A percentile compares a stretch with the other conserved stretches of the same genome.
phyloP scores from a whole-genome alignment of 2,329 filamentous ascomycete genomes.

The Penicillium freii region DNA sequence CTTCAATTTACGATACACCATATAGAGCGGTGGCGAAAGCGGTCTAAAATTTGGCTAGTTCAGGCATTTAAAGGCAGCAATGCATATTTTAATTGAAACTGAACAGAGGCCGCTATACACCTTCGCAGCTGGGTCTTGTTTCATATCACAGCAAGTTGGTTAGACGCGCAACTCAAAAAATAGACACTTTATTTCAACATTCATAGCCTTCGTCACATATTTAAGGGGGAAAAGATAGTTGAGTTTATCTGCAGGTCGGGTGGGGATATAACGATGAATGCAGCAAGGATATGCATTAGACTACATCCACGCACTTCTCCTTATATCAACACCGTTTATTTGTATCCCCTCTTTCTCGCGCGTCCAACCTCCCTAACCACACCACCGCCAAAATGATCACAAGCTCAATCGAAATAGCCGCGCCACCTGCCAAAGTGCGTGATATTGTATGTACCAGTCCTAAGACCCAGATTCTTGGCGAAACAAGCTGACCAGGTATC shows the following conservation, averaged over 20 bases:
- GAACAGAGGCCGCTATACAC: no score
- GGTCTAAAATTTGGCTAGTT: no score
- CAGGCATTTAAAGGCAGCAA: no score
- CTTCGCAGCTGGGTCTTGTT: no score
- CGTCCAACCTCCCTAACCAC: not conserved
- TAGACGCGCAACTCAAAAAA: no score
- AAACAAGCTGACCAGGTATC: not conserved
- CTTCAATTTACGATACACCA: no score
- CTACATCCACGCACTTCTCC: not conserved
- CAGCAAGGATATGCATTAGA: not conserved
- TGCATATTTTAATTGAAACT: no score
- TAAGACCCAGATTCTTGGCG: not conserved
- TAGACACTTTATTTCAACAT: no score
- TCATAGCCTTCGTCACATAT: not conserved
- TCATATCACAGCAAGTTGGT: no score
- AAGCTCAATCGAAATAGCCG: slow-evolving; percentile 26
- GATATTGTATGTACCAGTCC: slow-evolving; percentile 22
- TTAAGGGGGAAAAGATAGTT: no score
- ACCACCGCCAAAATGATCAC: slow-evolving; percentile 20
- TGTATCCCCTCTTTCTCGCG: slow-evolving; percentile 1
- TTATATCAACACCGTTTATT: not conserved
- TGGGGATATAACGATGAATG: not conserved
- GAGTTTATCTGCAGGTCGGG: not conserved
- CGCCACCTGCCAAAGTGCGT: slow-evolving; percentile 27
- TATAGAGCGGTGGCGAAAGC: no score